A percentile compares a stretch with the other conserved stretches of the same genome.
These are phyloP conservation scores for Suillus fuscotomentosus DNA, from an alignment of 768 basidiomycete genomes.

Conservation along the genomic window DNA sequence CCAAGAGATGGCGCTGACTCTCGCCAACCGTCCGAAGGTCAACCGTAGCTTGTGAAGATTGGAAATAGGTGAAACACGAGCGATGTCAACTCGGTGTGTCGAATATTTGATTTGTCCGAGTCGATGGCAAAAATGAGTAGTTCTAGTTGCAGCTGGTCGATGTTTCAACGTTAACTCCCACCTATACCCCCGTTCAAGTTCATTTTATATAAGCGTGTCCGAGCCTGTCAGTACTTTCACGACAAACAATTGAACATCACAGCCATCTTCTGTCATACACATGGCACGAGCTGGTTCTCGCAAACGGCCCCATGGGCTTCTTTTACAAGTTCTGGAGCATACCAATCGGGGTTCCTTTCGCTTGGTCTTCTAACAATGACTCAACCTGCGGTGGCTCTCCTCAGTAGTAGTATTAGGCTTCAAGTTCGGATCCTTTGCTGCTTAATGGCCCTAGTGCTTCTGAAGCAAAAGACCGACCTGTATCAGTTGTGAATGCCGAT, in stretches of 20 bases:
- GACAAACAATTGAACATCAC: too few relatives aligned
- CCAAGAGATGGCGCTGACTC: background rate
- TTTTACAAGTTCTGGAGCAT: background rate
- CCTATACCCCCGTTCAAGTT: too few relatives aligned
- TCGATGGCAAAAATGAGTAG: slow-evolving; percentile 50
- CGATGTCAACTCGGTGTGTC: slow-evolving; percentile 61
- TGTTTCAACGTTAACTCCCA: too few relatives aligned
- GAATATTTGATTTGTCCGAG: slow-evolving; percentile 41
- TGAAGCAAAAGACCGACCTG: background rate
- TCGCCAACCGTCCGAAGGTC: slow-evolving; percentile 30
- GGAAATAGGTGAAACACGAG: slow-evolving; percentile 49
- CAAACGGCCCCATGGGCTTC: background rate
- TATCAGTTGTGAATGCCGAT: background rate
- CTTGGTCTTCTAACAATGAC: background rate
- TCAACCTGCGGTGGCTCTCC: background rate
- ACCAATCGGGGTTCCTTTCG: background rate
- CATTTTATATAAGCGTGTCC: slow-evolving; percentile 26
- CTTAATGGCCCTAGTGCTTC: background rate
- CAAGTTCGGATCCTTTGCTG: background rate
- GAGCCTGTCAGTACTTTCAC: too few relatives aligned
- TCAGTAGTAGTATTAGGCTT: background rate
- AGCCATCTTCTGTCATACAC: too few relatives aligned
- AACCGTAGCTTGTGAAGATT: slow-evolving; percentile 43
- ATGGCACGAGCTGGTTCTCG: background rate
- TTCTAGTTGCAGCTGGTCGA: slow-evolving; percentile 35